These are phyloP conservation scores for Dryadomyces quercivorus DNA, from an alignment of 2,329 filamentous ascomycete species.

Conservation along the genomic window DNA sequence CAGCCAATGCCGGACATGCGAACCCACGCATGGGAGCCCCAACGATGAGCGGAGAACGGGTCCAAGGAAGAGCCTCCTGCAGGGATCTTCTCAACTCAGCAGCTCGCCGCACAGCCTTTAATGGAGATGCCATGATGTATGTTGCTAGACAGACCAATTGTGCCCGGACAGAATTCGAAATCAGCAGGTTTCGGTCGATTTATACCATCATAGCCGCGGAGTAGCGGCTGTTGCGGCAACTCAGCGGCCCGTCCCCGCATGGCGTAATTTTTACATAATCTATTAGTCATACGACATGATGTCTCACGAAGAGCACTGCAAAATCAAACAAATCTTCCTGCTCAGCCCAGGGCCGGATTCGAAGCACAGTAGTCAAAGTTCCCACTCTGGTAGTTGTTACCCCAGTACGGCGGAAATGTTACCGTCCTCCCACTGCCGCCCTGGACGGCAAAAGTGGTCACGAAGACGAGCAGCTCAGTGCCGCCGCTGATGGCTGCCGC, in stretches of 20 bases:
- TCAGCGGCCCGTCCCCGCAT: too few species aligned
- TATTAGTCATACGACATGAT: too few species aligned
- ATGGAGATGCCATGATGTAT: conserved; percentile 3
- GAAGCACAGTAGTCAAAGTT: conserved; percentile 8
- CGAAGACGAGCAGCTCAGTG: conserved; percentile 25
- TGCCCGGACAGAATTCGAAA: too few species aligned
- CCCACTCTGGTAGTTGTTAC: conserved; percentile 6
- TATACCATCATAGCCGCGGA: too few species aligned
- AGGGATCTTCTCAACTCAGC: conserved; percentile 2
- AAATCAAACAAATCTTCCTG: background rate
- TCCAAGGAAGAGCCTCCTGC: conserved; percentile 21
- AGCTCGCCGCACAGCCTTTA: conserved; percentile 6
- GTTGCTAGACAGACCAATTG: background rate
- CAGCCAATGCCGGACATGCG: conserved; percentile 24
- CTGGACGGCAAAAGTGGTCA: conserved; percentile 29
- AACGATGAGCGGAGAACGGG: conserved; percentile 23
- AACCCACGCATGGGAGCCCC: conserved; percentile 28
- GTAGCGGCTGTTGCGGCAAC: too few species aligned
- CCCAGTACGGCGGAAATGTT: conserved; percentile 18
- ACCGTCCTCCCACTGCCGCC: conserved; percentile 25
- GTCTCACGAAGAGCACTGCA: too few species aligned
- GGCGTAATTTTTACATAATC: too few species aligned
- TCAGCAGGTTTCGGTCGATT: too few species aligned
- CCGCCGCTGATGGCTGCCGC: conserved; percentile 27
- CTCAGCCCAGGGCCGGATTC: conserved; percentile 3